Evolutionary conservation across 306 rosid genomes (phyloP), one percentile per base, ranked within the genome.

Genomic region (Ammopiptanthus mongolicus): DNA sequence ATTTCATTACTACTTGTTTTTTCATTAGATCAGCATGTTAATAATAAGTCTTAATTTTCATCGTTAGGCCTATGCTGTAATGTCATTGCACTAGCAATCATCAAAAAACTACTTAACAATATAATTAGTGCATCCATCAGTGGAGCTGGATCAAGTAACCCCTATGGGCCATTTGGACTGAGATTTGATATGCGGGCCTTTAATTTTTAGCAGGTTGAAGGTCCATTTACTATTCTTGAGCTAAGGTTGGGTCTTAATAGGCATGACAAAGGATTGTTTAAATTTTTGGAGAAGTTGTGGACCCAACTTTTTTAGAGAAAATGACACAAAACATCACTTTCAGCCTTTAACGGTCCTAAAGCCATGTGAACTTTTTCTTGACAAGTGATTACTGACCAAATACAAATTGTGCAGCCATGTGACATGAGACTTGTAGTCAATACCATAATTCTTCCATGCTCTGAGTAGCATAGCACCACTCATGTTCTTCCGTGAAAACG

Each of bases 341-440:
- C 5, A 62, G 34, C 50, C 41, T 57, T 34, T 17, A 36, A 41
- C 39, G 74, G 48, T 50, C 34, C 9, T 47, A 23, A 48, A 78
- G 71, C 4, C 47, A 63, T 23, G 77, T 55, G 74, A 83, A 66
- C 63, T 59, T 83, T 78, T 25, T 57, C 2, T 21, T 29, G 73
- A 79, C 18, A 69, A 77, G 74, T 71, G 76, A 80, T 64, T 8
- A 39, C 0, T 13, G 55, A 67, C 67, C 65, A 31, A 78, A 77
- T 62, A 50, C 47, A 56, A 78, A 81, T 31, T 41, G 76, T 81
- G 81, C 33, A 78, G 61, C 66, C 86, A 85, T 79, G 86, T 82
- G 88, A 85, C 6, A 48, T 42, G 77, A 50, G 59, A 66, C 25
- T 11, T n/a, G 42, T 76, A 66, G 83, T 75, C 68, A 85, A 76